phyloP scores from a whole-genome alignment of 164 flowering plant genomes.

The Malania oleifera region DNA sequence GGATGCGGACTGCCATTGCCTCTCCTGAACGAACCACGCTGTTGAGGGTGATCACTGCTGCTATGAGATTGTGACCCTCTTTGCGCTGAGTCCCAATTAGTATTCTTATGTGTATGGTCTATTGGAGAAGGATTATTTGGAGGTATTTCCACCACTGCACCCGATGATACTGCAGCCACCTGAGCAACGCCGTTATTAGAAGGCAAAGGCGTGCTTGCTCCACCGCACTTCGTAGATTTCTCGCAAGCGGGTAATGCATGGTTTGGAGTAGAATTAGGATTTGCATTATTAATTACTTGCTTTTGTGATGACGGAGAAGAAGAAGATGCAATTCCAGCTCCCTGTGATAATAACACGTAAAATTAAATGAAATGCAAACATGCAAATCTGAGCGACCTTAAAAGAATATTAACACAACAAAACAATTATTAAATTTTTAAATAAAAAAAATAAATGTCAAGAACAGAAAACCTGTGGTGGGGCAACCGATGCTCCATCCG shows the following conservation, averaged over 20 bases:
- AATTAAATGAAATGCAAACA: too few relatives aligned
- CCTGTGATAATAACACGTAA: too few relatives aligned
- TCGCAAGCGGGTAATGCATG: conserved; percentile 17
- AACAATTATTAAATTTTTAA: too few relatives aligned
- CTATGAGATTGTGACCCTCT: conserved; percentile 29
- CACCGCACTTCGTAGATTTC: conserved; percentile 28
- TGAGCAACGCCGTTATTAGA: conserved; percentile 22
- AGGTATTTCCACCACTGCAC: conserved; percentile 10
- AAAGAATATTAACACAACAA: too few relatives aligned
- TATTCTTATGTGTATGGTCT: neutral
- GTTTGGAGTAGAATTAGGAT: conserved; percentile 21
- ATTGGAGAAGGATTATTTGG: neutral
- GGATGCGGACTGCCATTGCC: conserved; percentile 44
- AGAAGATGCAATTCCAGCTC: conserved; percentile 12
- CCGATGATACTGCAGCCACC: conserved; percentile 13
- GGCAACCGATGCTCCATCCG: too few relatives aligned
- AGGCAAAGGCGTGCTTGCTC: conserved; percentile 14
- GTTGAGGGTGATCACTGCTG: conserved; percentile 47
- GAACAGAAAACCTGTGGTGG: too few relatives aligned
- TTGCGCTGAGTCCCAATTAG: conserved; percentile 2
- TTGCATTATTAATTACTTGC: conserved; percentile 18
- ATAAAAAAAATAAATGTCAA: too few relatives aligned
- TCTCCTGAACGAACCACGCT: conserved; percentile 40
- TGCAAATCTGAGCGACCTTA: too few relatives aligned
- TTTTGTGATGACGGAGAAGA: conserved; percentile 13